Percentiles rank a stretch among this genome's conserved stretches.
Conservation (phyloP, 2,329 filamentous ascomycete species). For the Pyricularia sp. region DNA sequence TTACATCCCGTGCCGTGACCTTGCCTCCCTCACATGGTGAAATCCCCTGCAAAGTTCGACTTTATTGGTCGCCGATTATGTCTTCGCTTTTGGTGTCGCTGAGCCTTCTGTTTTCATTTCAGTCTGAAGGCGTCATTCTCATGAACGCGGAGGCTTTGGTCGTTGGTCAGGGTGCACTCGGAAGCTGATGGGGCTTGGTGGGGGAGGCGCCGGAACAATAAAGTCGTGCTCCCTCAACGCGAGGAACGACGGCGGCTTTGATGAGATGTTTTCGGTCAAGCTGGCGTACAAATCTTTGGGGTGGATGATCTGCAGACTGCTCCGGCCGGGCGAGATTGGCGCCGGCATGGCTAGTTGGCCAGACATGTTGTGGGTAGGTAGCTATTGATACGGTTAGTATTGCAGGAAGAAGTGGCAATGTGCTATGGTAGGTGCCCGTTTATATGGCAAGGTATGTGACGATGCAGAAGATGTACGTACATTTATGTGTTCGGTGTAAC, state of each 20-base stretch:
- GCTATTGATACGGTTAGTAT: background rate
- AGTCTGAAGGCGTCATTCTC: background rate
- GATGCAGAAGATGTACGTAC: background rate
- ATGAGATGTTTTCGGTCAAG: conserved; percentile 36
- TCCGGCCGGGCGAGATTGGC: conserved; percentile 33
- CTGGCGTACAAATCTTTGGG: conserved; percentile 39
- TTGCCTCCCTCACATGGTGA: background rate
- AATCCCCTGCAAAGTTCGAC: background rate
- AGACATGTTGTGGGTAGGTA: conserved; percentile 23
- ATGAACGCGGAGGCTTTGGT: conserved; percentile 22
- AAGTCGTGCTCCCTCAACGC: conserved; percentile 44
- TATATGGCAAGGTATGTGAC: background rate
- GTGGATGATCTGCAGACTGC: conserved; percentile 29
- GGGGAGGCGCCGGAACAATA: conserved; percentile 50
- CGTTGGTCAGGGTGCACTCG: conserved; percentile 35
- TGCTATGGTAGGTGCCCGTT: background rate
- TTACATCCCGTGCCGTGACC: background rate
- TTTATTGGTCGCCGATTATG: background rate
- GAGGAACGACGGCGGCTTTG: conserved; percentile 21
- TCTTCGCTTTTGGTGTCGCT: background rate
- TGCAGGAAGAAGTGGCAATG: too few relatives aligned
- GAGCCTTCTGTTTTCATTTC: background rate
- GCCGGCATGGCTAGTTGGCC: conserved; percentile 31
- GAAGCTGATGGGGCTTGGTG: conserved; percentile 51
- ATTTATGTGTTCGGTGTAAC: background rate